Evolutionary conservation across 192 early-diverging fungal species (phyloP), one percentile per base, ranked within the genome.

Genomic region (Linnemannia exigua): DNA sequence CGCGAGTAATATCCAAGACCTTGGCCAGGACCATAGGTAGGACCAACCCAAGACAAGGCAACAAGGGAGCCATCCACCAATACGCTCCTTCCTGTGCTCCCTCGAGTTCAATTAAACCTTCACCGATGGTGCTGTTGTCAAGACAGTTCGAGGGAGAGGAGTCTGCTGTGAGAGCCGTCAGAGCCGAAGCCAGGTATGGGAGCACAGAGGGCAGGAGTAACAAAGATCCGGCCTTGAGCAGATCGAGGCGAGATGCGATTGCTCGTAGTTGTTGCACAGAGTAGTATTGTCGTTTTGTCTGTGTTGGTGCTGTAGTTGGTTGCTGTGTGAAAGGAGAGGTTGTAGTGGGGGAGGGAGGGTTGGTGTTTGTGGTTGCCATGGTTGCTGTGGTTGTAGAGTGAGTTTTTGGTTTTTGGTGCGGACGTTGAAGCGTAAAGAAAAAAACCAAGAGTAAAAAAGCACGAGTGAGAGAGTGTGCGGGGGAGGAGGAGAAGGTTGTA

Each of bases 131-230:
- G 52, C 52, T n/a, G 52, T 46, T 46, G 44, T 54, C 25, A 54
- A n/a, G n/a, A n/a, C n/a, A 67, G 16, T 22, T 16, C 12, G 66
- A 16, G 15, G 66, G 35, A n/a, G 25, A 48, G 1, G 17, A 72
- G 44, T 7, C n/a, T 50, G 41, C 71, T 31, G 50, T 70, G 47
- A 54, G 48, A 36, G 51, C 50, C 6, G 33, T 38, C 25, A 74
- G 50, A 31, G 72, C 47, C 28, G 72, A 74, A 28, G 72, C 52
- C n/a, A 50, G 72, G 36, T 74, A 74, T 41, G 68, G 68, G 47
- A 74, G 31, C 4, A 74, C 73, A 37, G 52, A 75, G 22, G 68
- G 68, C 20, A 70, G 35, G 68, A 70, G 38, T 19, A 70, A 70
- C 36, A 41, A 70, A 37, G 68, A 70, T 37, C 68, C 68, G 38